These are phyloP conservation scores for Spathaspora boniae DNA, from an alignment of 805 yeast genomes.

Conservation along the genomic window DNA sequence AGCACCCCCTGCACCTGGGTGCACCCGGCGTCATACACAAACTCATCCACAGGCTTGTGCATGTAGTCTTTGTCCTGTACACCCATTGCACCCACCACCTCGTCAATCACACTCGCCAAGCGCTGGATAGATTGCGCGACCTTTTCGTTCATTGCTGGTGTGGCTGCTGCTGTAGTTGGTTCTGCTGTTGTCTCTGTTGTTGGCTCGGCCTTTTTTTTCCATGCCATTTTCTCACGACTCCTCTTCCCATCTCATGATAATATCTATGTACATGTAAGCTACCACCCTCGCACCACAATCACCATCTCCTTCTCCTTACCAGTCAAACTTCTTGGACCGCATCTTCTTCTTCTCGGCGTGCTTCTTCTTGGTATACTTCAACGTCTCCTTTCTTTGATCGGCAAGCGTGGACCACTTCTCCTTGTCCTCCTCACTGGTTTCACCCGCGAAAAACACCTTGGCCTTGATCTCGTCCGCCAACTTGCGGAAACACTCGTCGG, in stretches of 20 bases:
- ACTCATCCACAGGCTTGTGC: not conserved
- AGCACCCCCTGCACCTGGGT: not conserved
- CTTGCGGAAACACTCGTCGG: constrained; percentile 57
- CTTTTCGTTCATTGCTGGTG: not conserved
- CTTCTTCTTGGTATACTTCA: constrained; percentile 32
- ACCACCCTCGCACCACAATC: no score
- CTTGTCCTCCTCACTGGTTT: constrained; percentile 43
- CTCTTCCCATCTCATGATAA: no score
- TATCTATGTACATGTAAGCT: no score
- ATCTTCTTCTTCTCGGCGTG: constrained; percentile 36
- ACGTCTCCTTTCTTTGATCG: constrained; percentile 27
- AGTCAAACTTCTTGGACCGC: constrained; percentile 34
- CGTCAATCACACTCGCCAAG: not conserved
- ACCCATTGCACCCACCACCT: not conserved
- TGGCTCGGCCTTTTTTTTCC: no score
- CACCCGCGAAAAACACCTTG: constrained; percentile 45
- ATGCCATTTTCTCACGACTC: no score
- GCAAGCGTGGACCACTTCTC: constrained; percentile 48
- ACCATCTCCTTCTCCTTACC: no score
- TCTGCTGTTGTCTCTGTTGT: not conserved
- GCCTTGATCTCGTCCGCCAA: constrained; percentile 50
- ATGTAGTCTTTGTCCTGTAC: constrained; percentile 1
- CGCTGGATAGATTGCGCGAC: not conserved
- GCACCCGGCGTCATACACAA: not conserved
- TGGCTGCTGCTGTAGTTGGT: not conserved